Percentiles rank a stretch among this genome's conserved stretches.
Conservation (phyloP, 345 rosid genomes). For the Trapa bicornis region DNA sequence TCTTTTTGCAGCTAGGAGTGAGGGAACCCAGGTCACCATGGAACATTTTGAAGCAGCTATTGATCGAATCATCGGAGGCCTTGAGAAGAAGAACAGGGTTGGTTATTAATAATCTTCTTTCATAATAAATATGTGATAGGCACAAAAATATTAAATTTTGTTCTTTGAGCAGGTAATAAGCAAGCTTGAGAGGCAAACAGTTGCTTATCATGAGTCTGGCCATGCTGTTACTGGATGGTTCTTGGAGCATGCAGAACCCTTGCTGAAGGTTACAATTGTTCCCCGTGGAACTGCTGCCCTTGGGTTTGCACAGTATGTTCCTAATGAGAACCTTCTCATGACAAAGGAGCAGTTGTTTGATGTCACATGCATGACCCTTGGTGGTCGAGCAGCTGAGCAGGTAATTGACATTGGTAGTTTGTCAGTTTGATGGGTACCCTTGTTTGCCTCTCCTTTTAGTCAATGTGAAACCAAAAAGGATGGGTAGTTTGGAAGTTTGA, state of each 20-base stretch:
- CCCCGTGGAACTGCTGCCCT: constrained; percentile 96
- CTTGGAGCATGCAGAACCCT: constrained; percentile 87
- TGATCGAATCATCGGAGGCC: constrained; percentile 90
- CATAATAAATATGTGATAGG: too few relatives aligned
- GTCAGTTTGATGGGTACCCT: neutral
- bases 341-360: constrained; percentile 93
- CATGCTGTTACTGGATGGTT: constrained; percentile 95
- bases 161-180: constrained; percentile 56
- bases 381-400: constrained; percentile 98
- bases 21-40: constrained; percentile 45
- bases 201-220: constrained; percentile 93
- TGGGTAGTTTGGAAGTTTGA: too few relatives aligned
- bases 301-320: constrained; percentile 91
- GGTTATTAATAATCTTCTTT: neutral
- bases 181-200: constrained; percentile 77
- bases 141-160: neutral
- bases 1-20: constrained; percentile 70
- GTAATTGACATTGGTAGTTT: constrained; percentile 17
- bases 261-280: constrained; percentile 85
- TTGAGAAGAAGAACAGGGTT: constrained; percentile 86
- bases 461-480: too few relatives aligned
- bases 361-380: constrained; percentile 92
- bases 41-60: constrained; percentile 84
- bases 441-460: too few relatives aligned
- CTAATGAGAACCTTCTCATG: constrained; percentile 84